Conservation (phyloP, 23 red algal species). For the Gracilaria caudata region DNA sequence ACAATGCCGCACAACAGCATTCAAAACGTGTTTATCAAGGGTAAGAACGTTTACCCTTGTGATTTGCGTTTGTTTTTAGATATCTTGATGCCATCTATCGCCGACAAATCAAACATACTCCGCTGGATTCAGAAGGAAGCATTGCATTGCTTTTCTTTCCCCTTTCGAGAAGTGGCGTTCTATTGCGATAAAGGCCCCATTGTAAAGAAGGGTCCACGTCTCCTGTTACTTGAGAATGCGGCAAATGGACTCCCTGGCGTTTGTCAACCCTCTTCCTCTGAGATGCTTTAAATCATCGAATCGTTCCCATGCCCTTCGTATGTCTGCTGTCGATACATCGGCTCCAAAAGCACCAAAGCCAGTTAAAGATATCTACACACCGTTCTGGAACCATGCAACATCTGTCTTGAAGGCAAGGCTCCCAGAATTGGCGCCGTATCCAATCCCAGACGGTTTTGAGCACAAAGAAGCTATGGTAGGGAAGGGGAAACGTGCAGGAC, state of each 20-base stretch:
- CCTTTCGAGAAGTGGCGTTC: too few relatives aligned
- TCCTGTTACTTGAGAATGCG: too few relatives aligned
- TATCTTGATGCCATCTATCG: too few relatives aligned
- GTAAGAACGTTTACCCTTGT: too few relatives aligned
- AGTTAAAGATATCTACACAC: slow-evolving; percentile 82
- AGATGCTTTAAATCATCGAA: not conserved
- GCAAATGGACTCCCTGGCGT: not conserved
- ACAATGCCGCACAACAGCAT: too few relatives aligned
- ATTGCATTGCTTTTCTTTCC: too few relatives aligned
- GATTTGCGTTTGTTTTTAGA: too few relatives aligned
- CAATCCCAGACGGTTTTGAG: slow-evolving; percentile 86
- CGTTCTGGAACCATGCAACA: slow-evolving; percentile 85
- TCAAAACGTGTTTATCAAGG: too few relatives aligned
- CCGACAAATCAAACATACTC: too few relatives aligned
- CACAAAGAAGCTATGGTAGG: slow-evolving; percentile 89
- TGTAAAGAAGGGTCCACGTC: too few relatives aligned
- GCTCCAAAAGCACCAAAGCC: slow-evolving; percentile 16
- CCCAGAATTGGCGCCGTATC: slow-evolving; percentile 71
- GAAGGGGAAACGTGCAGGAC: slow-evolving; percentile 79
- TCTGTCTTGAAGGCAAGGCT: slow-evolving; percentile 67
- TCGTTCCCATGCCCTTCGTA: not conserved
- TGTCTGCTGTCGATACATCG: slow-evolving; percentile 31
- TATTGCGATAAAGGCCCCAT: too few relatives aligned
- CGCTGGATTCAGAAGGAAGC: too few relatives aligned
- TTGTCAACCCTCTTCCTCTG: not conserved